phyloP scores from a whole-genome alignment of 2,329 filamentous ascomycete genomes.

The Fusarium keratoplasticum region DNA sequence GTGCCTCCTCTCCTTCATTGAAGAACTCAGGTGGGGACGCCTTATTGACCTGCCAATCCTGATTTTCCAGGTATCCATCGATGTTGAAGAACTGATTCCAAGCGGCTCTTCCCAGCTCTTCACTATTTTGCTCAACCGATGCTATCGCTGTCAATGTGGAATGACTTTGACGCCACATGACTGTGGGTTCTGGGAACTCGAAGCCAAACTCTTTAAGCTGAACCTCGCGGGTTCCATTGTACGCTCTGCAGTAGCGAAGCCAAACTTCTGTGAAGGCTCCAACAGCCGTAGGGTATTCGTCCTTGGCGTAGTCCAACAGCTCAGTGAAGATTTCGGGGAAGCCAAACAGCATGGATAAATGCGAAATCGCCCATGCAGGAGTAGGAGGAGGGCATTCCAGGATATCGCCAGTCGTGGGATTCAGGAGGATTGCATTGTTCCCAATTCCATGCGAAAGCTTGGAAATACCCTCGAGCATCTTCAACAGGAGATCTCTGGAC shows the following conservation, averaged over 20 bases:
- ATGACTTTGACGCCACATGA: conserved; percentile 31
- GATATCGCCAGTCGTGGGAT: conserved; percentile 30
- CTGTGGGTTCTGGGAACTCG: conserved; percentile 17
- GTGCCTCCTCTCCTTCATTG: conserved; percentile 22
- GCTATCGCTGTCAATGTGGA: conserved; percentile 29
- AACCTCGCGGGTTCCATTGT: conserved; percentile 20
- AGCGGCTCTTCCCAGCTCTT: conserved; percentile 11
- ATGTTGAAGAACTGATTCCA: conserved; percentile 30
- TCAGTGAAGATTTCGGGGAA: conserved; percentile 32
- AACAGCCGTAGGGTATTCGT: conserved; percentile 15
- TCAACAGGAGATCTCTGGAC: conserved; percentile 20
- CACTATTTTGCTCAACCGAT: conserved; percentile 23
- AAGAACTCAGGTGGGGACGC: conserved; percentile 22
- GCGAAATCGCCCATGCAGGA: conserved; percentile 22
- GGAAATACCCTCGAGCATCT: conserved; percentile 19
- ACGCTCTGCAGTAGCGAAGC: conserved; percentile 30
- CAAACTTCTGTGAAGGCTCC: conserved; percentile 15
- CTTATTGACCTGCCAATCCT: conserved; percentile 12
- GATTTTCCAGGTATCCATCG: conserved; percentile 19
- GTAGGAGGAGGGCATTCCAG: conserved; percentile 32
- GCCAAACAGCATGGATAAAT: conserved; percentile 33
- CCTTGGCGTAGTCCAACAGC: conserved; percentile 12
- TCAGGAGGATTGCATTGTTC: conserved; percentile 32
- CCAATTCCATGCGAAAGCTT: conserved; percentile 18
- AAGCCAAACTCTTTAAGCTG: conserved; percentile 31